Evolutionary conservation across 1,284 basidiomycete genomes (phyloP), one percentile per base, ranked within the genome.

Genomic region (Stereum hirsutum): DNA sequence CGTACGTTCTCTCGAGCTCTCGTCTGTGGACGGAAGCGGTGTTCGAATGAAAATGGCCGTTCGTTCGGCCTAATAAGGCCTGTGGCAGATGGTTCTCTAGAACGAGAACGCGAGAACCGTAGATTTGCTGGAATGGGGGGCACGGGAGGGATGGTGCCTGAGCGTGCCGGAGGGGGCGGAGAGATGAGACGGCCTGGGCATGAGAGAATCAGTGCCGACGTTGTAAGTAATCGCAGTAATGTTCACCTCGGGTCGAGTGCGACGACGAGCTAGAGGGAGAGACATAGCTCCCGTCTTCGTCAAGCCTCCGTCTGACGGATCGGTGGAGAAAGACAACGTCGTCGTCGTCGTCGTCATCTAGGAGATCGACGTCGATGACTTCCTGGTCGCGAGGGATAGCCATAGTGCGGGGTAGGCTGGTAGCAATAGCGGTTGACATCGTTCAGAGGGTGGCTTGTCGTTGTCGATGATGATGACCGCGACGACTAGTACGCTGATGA

Each of bases 1-100:
- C 17, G 6, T 10, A 37, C 55, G 27, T 37, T 47, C n/a, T n/a
- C n/a, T n/a, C n/a, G n/a, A n/a, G n/a, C n/a, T n/a, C n/a, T n/a
- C n/a, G n/a, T n/a, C 21, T 49, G 49, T n/a, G 49, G 43, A 8
- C 49, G 49, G 21, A 46, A 26, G 54, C 48, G 4, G 51, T 53
- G 49, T 42, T 75, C 74, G 43, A 73, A 76, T 8, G 62, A 57
- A 37, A 75, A 62, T 1, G 72, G 69, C n/a, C 59, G 51, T 6
- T 58, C 57, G 34, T 61, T 59, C 2, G 74, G 65, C 19, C 66
- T 61, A 24, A 75, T 54, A 28, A 62, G 55, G 26, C 61, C 68
- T 4, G 56, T 53, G 6, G 55, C 54, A 3, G 23, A 39, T 48
- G 48, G 39, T 52, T 54, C 14, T 49, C 45, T 4, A 52, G 53